Evolutionary conservation across 2,329 filamentous ascomycete species (phyloP).

Genomic region (Exophiala mesophila): DNA sequence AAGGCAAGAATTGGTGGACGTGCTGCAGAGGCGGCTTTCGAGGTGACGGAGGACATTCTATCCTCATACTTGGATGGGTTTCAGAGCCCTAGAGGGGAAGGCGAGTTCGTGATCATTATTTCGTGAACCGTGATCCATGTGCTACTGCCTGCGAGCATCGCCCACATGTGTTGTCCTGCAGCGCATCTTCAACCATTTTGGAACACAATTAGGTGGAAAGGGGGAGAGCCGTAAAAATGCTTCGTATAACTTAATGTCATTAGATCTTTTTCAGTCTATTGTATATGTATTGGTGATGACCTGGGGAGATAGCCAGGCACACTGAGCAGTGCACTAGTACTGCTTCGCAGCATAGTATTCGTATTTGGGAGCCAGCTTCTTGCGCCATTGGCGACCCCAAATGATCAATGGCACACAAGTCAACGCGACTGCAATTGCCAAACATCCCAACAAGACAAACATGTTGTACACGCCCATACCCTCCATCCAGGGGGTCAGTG

Average conservation of each 20-base stretch:
- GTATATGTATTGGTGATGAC: no score
- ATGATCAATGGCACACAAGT: conserved; percentile 28
- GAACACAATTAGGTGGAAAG: no score
- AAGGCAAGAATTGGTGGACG: not conserved
- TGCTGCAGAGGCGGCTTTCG: conserved; percentile 6
- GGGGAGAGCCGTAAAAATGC: no score
- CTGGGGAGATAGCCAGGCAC: no score
- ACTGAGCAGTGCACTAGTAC: no score
- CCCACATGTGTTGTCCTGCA: no score
- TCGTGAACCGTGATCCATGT: not conserved
- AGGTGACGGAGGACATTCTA: conserved; percentile 7
- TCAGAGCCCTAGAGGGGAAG: conserved; percentile 7
- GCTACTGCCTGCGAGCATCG: no score
- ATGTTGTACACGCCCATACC: conserved; percentile 38
- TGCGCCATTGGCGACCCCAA: conserved; percentile 34
- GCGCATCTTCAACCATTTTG: no score
- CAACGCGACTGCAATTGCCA: conserved; percentile 32
- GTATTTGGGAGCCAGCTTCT: conserved; percentile 32
- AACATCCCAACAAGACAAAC: conserved; percentile 37
- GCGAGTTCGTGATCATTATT: conserved; percentile 3
- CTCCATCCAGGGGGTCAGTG: conserved; percentile 40
- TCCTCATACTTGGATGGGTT: conserved; percentile 4
- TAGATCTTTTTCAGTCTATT: no score
- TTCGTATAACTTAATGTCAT: no score
- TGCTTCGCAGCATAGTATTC: conserved; percentile 33